phyloP scores from a whole-genome alignment of 306 rosid genomes.

The Malus sieversii region DNA sequence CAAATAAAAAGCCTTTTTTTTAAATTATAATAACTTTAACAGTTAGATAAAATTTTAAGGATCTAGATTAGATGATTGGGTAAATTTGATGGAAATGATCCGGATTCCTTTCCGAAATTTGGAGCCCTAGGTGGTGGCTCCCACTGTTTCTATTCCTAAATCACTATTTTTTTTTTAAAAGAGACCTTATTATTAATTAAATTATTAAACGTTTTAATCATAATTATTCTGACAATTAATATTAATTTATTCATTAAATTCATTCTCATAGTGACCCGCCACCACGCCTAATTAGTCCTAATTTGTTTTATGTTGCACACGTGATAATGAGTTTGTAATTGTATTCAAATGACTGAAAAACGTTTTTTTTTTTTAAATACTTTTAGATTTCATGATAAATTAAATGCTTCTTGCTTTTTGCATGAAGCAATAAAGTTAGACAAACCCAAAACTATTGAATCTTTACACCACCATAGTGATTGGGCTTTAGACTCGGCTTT shows the following conservation, averaged over 20 bases:
- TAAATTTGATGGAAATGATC: no score
- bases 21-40: no score
- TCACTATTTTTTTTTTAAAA: neutral
- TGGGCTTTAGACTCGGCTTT: no score
- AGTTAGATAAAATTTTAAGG: no score
- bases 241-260: neutral
- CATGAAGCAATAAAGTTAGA: no score
- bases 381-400: no score
- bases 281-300: neutral
- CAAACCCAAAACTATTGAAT: no score
- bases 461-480: no score
- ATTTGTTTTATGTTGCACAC: neutral
- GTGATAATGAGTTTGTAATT: no score
- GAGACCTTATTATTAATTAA: neutral
- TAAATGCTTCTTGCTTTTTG: no score
- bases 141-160: neutral
- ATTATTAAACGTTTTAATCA: neutral
- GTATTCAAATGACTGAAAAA: neutral
- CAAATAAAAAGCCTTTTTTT: rapidly evolving
- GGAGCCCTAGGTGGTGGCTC: constrained; percentile 22
- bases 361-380: neutral
- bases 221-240: neutral
- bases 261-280: neutral
- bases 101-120: neutral
- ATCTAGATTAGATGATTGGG: rapidly evolving